Evolutionary conservation across 2,329 filamentous ascomycete genomes (phyloP).

Genomic region (Gyromitra esculenta): DNA sequence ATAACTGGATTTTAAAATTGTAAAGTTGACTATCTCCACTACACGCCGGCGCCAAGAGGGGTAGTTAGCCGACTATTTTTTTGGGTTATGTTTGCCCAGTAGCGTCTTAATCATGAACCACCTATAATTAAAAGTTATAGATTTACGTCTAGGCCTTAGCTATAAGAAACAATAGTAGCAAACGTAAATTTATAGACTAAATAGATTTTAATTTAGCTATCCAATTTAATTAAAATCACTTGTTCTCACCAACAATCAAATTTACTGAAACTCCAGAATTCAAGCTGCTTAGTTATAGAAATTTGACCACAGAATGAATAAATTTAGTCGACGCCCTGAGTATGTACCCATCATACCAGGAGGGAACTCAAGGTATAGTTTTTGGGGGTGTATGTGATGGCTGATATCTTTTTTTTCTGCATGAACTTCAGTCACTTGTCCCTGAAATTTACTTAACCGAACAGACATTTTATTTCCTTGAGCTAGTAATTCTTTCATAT

Average conservation of each 20-base stretch:
- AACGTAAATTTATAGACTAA: neutral
- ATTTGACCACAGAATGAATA: neutral
- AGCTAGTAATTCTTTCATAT: constrained; percentile 3
- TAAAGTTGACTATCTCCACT: neutral
- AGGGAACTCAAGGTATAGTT: too few species aligned
- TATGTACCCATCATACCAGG: constrained; percentile 13
- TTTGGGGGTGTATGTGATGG: too few species aligned
- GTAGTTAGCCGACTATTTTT: too few species aligned
- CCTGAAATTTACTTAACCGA: too few species aligned
- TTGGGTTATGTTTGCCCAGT: constrained; percentile 2
- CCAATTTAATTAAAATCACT: neutral
- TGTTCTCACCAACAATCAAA: neutral
- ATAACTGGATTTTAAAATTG: neutral
- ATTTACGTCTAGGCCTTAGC: neutral
- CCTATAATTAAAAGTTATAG: neutral
- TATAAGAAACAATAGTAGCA: neutral
- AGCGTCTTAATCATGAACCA: too few species aligned
- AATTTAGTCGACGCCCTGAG: neutral
- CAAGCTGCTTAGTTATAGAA: too few species aligned
- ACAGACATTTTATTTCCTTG: too few species aligned
- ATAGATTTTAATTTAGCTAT: neutral
- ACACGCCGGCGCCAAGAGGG: too few species aligned
- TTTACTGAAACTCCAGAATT: neutral
- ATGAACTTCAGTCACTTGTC: too few species aligned
- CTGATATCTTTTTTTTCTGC: too few species aligned